Base-by-base conservation (phyloP, 208 protist species). In the Blastocrithidia nonstop region DNA sequence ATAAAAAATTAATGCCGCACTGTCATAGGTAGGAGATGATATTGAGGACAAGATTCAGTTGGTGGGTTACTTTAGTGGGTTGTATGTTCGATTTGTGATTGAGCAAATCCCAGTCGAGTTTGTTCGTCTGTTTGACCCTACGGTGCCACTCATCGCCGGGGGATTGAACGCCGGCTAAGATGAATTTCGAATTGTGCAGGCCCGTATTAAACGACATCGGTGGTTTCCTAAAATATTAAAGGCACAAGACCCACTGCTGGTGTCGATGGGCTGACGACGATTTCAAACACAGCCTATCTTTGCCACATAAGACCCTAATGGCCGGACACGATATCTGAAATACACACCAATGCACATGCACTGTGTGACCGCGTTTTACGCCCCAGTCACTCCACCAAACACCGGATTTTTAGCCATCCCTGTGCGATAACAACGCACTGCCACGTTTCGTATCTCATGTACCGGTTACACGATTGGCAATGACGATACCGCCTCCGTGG, bases 261-360 rank as follows among this genome's bases (percentile, higher is more conserved):
- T 99, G 4, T 98, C 95, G 27, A 75, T 99, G 55, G 98, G 98
- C 15, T 99, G 98, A 98, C 69, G 98, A 3, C 77, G 98, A 36
- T 99, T 99, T 70, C 97, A 95, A 57, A 95, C 92, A 22, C 76
- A 93, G 60, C 90, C 93, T 15, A 78, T 95, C 43, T 97, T 93
- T 57, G 85, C 87, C 33, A 85, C 90, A 21, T 82, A 98, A 66
- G 96, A 99, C 53, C 73, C 89, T 27, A 98, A 98, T 56, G 85
- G 87, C 15, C 79, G 96, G 19, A 75, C 93, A 50, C 73, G 96
- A 8, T 94, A 98, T 64, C 71, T 99, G 15, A 99, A 99, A 70
- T 99, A 99, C 76, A 99, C 97, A 5, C 98, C 98, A 3, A 63
- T 98, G 54, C 95, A 99, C 63, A 98, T 99, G 89, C 96, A 99